Percentiles rank a stretch among this genome's conserved stretches.
Conservation (phyloP, 306 rosid species). For the Dryas drummondii region DNA sequence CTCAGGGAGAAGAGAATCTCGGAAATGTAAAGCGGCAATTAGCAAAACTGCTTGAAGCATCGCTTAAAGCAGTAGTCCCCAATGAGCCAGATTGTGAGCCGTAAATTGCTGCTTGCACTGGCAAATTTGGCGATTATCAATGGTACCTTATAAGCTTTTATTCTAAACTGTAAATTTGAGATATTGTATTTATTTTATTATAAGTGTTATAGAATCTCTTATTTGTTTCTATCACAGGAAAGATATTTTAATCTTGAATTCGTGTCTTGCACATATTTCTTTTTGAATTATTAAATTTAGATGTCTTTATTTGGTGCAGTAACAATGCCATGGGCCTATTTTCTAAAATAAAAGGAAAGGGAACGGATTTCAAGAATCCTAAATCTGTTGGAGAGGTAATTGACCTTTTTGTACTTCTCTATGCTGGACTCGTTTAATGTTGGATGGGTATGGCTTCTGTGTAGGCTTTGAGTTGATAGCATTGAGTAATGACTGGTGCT, state of each 20-base stretch:
- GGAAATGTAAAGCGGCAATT: too few species aligned
- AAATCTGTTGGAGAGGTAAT: constrained; percentile 83
- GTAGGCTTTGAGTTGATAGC: constrained; percentile 4
- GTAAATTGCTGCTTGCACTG: constrained; percentile 69
- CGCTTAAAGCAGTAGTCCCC: too few species aligned
- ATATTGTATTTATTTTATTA: neutral
- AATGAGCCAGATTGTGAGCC: too few species aligned
- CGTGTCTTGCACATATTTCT: neutral
- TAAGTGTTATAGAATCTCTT: neutral
- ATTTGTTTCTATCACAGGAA: neutral
- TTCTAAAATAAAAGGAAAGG: constrained; percentile 71
- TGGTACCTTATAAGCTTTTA: constrained; percentile 41
- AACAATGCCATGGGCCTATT: constrained; percentile 94
- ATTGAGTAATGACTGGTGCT: constrained; percentile 9
- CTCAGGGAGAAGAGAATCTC: too few species aligned
- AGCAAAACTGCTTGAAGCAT: too few species aligned
- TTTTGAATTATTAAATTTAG: too few species aligned
- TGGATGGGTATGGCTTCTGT: constrained; percentile 16
- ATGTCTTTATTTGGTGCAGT: constrained; percentile 40
- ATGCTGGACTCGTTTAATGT: neutral
- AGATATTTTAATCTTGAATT: neutral
- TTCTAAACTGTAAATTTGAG: too few species aligned
- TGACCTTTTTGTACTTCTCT: neutral
- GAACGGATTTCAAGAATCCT: constrained; percentile 60
- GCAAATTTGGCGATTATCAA: constrained; percentile 80